Evolutionary conservation across 2,329 filamentous ascomycete species (phyloP).

Genomic region (Fusarium udum): DNA sequence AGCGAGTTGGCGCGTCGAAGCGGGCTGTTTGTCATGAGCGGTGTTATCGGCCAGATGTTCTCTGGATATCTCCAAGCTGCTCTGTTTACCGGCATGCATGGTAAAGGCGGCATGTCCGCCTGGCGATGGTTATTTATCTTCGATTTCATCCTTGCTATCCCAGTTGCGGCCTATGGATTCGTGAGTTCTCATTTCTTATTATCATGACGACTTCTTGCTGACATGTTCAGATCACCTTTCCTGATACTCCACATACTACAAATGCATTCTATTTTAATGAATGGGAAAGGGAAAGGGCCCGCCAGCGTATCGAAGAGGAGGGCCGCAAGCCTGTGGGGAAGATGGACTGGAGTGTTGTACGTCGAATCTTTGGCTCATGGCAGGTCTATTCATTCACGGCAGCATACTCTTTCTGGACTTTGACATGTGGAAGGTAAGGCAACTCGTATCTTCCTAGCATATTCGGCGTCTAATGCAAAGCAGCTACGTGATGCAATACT

Average conservation of each 20-base stretch:
- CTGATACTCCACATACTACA: slow-evolving; percentile 56
- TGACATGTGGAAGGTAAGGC: slow-evolving; percentile 47
- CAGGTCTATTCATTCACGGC: slow-evolving; percentile 56
- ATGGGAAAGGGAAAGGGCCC: slow-evolving; percentile 71
- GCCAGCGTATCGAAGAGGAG: slow-evolving; percentile 72
- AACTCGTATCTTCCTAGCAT: background rate
- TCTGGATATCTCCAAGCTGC: slow-evolving; percentile 50
- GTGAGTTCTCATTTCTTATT: slow-evolving; percentile 1
- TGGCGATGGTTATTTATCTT: slow-evolving; percentile 54
- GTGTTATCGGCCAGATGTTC: slow-evolving; percentile 57
- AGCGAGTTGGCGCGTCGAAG: slow-evolving; percentile 66
- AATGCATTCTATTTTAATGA: slow-evolving; percentile 55
- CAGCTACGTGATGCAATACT: slow-evolving; percentile 53
- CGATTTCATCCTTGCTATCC: slow-evolving; percentile 50
- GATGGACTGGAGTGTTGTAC: slow-evolving; percentile 48
- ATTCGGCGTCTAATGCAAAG: background rate
- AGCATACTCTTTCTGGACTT: slow-evolving; percentile 51
- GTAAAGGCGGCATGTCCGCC: slow-evolving; percentile 46
- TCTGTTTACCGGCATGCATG: slow-evolving; percentile 48
- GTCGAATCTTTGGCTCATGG: slow-evolving; percentile 53
- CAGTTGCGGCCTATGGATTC: slow-evolving; percentile 44
- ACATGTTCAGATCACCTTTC: slow-evolving; percentile 46
- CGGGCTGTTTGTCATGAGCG: slow-evolving; percentile 66
- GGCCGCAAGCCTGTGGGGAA: slow-evolving; percentile 51
- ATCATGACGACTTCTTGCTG: no score